Evolutionary conservation across 1,284 basidiomycete genomes (phyloP).

Genomic region (Ceratobasidium papillatum): DNA sequence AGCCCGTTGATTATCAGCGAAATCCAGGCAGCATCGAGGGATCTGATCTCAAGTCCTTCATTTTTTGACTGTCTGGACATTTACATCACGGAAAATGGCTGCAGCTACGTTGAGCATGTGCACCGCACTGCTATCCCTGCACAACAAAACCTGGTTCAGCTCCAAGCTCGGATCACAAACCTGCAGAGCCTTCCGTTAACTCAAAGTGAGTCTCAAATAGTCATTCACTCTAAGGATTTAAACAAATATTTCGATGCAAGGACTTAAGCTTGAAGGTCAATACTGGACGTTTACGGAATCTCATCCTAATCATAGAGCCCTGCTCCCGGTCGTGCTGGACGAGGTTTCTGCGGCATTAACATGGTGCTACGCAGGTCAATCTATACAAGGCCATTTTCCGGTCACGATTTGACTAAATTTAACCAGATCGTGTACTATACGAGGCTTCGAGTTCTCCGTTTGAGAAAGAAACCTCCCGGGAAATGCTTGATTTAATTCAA

Average conservation of each 20-base stretch:
- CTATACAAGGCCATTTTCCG: not conserved
- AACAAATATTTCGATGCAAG: not conserved
- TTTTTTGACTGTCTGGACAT: not conserved
- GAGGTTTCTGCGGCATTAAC: slow-evolving; percentile 34
- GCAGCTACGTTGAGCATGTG: not conserved
- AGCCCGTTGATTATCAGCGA: not conserved
- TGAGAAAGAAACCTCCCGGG: not conserved
- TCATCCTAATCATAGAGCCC: slow-evolving; percentile 32
- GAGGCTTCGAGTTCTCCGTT: slow-evolving; percentile 4
- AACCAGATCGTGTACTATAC: not conserved
- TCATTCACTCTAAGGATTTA: not conserved
- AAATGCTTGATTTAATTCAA: slow-evolving; percentile 3
- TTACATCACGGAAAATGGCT: not conserved
- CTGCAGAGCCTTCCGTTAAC: not conserved
- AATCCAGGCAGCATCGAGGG: not conserved
- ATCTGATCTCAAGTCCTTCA: not conserved
- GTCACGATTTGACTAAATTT: not conserved
- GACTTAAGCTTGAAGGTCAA: not conserved
- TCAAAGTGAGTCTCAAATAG: no score
- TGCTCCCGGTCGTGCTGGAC: not conserved
- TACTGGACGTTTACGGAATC: slow-evolving; percentile 41
- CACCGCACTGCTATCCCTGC: not conserved
- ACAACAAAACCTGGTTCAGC: not conserved
- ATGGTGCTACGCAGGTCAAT: slow-evolving; percentile 41
- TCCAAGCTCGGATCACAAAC: not conserved